Percentiles rank a stretch among this genome's conserved stretches.
These are phyloP conservation scores for Cordyceps militaris DNA, from an alignment of 2,329 filamentous ascomycete genomes.

Conservation along the genomic window DNA sequence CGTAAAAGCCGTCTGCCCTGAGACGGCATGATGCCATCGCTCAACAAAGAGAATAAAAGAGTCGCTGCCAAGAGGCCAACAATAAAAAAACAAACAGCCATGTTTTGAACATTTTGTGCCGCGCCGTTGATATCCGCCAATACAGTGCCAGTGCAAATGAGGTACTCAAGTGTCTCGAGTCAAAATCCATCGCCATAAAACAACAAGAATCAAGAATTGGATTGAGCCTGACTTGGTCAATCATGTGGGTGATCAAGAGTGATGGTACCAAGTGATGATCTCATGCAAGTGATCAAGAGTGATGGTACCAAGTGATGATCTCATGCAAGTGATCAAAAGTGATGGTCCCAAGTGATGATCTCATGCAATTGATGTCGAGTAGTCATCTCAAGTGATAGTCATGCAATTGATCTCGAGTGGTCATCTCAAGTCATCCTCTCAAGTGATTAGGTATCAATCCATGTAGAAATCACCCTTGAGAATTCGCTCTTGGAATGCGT, in stretches of 20 bases:
- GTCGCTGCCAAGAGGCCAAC: not conserved
- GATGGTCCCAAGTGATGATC: too few species aligned
- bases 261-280: too few species aligned
- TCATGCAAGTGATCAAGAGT: too few species aligned
- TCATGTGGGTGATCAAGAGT: too few species aligned
- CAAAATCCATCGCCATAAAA: not conserved
- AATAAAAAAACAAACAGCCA: not conserved
- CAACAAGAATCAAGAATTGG: not conserved
- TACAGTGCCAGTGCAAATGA: conserved; percentile 2
- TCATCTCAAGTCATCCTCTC: too few species aligned
- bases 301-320: too few species aligned
- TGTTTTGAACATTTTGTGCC: conserved; percentile 8
- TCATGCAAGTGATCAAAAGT: too few species aligned
- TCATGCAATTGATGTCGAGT: too few species aligned
- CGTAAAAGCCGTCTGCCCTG: conserved; percentile 7
- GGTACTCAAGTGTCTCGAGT: not conserved
- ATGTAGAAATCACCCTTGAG: conserved; percentile 97
- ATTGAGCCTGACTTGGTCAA: not conserved
- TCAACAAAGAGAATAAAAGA: not conserved
- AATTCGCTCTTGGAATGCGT: conserved; percentile 94
- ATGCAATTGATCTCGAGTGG: too few species aligned
- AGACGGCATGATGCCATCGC: conserved; percentile 11
- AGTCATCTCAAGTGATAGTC: too few species aligned
- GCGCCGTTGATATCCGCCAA: conserved; percentile 2
- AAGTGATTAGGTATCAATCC: conserved; percentile 53